Evolutionary conservation across 441 rosid species (phyloP).

Genomic region (Populus hybrid): DNA sequence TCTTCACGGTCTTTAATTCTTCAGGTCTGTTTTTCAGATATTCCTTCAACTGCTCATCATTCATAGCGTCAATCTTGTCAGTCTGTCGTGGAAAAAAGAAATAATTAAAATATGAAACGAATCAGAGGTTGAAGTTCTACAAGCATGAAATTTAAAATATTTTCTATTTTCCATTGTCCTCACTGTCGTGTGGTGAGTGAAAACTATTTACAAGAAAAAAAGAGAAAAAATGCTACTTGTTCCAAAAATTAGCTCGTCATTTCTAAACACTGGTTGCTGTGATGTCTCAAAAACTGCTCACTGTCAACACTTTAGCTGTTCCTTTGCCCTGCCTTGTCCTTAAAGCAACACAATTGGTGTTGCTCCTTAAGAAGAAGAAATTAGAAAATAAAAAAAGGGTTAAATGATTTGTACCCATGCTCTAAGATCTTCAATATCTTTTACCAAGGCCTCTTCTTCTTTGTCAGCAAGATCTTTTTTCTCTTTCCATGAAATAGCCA

Average conservation of each 20-base stretch:
- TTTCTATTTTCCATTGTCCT: no score
- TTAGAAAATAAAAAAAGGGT: no score
- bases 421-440: conserved; percentile 27
- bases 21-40: conserved; percentile 32
- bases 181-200: no score
- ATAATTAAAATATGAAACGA: background rate
- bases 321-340: background rate
- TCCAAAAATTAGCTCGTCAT: background rate
- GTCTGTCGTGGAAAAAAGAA: conserved; percentile 9
- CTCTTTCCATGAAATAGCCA: conserved; percentile 20
- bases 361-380: background rate
- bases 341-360: background rate
- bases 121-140: background rate
- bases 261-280: background rate
- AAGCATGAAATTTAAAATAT: background rate
- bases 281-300: background rate
- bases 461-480: conserved; percentile 18
- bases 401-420: conserved; percentile 27
- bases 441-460: conserved; percentile 22
- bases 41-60: conserved; percentile 34
- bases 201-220: background rate
- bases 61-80: conserved; percentile 28
- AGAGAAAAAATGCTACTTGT: background rate
- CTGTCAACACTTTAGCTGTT: background rate
- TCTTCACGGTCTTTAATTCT: conserved; percentile 24